Conservation (phyloP, 208 protist species). For the Tritrichomonas foetus region DNA sequence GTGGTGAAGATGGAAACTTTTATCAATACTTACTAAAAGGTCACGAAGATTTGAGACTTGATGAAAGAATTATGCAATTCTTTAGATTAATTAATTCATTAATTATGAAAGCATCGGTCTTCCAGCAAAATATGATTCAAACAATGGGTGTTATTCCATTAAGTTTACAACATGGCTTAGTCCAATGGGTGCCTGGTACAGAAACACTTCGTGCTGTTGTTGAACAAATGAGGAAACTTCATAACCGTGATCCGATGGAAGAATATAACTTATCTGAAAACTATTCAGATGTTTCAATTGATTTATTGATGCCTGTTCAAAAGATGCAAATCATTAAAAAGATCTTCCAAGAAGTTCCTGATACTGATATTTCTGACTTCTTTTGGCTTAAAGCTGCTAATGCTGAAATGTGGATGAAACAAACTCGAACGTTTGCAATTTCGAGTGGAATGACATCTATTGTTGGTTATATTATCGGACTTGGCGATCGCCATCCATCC, state of each 20-base stretch:
- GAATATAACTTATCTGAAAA: not conserved
- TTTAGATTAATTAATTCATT: not conserved
- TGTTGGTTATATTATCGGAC: slow-evolving; percentile 9
- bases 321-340: not conserved
- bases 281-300: not conserved
- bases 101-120: not conserved
- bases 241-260: not conserved
- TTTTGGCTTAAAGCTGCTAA: not conserved
- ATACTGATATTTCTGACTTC: not conserved
- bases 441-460: not conserved
- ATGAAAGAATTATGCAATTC: slow-evolving; percentile 41
- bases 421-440: not conserved
- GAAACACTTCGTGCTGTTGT: not conserved
- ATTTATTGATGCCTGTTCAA: not conserved
- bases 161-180: not conserved
- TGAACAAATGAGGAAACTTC: not conserved
- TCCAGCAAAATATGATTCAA: not conserved
- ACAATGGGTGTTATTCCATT: slow-evolving; percentile 34
- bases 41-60: not conserved
- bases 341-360: not conserved
- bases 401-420: not conserved
- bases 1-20: slow-evolving; percentile 33
- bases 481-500: not conserved
- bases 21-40: slow-evolving; percentile 40
- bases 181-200: slow-evolving; percentile 20